Base-by-base conservation (phyloP, 495 filamentous ascomycete genomes). In the Aspergillus sclerotiicarbonarius region DNA sequence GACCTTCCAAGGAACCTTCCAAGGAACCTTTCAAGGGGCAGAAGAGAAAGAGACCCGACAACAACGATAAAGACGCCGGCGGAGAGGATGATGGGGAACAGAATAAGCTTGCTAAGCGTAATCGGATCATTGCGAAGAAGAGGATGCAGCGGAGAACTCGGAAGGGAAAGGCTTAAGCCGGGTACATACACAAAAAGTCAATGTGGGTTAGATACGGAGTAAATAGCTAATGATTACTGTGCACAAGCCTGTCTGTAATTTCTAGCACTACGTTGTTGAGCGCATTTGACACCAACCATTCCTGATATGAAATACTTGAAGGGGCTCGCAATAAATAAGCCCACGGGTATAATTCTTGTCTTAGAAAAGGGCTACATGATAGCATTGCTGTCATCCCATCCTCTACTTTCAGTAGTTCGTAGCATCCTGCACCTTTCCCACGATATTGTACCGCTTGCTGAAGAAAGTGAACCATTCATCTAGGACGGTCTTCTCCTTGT, bases 391-490 rank as follows among this genome's bases (percentile, higher is more conserved):
- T 20, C 19, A 29, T 12, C 16, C 21, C 48, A 47, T 58, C 30
- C 21, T 20, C 31, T 30, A 43, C 16, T n/a, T 31, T 62, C 58
- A 72, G 39, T 58, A 67, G 54, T 77, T 77, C 32, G 59, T 71
- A 6, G 75, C 75, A 51, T 69, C 71, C 61, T 86, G 71, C 8
- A 96, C 89, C 69, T 84, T 83, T 32, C 94, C 94, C 41, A 97
- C 87, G 55, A 97, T 84, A 65, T 93, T 96, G 69, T 98, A 98
- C 41, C 94, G 80, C 76, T 97, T 98, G 64, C 85, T 87, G 76
- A 98, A 98, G 76, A 96, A 98, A 4, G 87, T 95, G 53, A 84
- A 86, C 94, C 94, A 99, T 67, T 98, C 95, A 20, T 90, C 79
- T 41, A 99, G 76, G 13, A 87, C 84, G 25, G 78, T 81, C 76